Conservation (phyloP, 768 basidiomycete species). For the Psilocybe cubensis region DNA sequence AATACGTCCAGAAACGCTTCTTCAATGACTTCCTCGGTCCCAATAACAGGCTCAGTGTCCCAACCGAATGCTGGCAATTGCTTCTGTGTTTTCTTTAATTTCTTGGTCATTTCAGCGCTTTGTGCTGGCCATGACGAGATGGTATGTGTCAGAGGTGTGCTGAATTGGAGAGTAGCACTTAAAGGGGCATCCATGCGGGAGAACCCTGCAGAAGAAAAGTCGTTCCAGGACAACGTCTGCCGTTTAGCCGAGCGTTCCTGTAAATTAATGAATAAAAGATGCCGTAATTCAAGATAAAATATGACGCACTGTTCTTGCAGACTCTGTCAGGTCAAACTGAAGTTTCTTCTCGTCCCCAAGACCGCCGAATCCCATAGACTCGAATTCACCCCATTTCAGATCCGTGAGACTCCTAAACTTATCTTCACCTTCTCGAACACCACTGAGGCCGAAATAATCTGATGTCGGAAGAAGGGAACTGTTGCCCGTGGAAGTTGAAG, state of each 20-base stretch:
- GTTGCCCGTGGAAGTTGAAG: constrained; percentile 28
- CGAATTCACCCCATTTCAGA: constrained; percentile 92
- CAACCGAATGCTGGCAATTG: constrained; percentile 86
- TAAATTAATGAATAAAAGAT: neutral
- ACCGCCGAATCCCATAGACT: constrained; percentile 76
- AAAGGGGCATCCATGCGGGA: constrained; percentile 77
- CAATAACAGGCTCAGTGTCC: constrained; percentile 86
- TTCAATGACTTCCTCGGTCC: constrained; percentile 82
- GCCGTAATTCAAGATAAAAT: constrained; percentile 2
- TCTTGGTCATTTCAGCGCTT: constrained; percentile 71
- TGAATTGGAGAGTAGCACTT: constrained; percentile 84
- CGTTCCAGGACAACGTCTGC: constrained; percentile 86
- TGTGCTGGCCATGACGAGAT: constrained; percentile 78
- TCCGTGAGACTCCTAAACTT: constrained; percentile 83
- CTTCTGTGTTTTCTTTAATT: constrained; percentile 85
- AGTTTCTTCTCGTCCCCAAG: constrained; percentile 70
- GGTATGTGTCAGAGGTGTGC: constrained; percentile 41
- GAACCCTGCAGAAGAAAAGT: constrained; percentile 87
- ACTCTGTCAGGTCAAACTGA: constrained; percentile 92
- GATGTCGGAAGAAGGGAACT: constrained; percentile 29
- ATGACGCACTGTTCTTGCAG: constrained; percentile 63
- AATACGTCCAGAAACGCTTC: constrained; percentile 90
- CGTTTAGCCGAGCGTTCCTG: constrained; percentile 76
- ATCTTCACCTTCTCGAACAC: constrained; percentile 59
- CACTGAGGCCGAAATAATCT: constrained; percentile 41